Evolutionary conservation across 2,329 filamentous ascomycete species (phyloP).

Genomic region (Xenosphaeropsis pyriputrescens): DNA sequence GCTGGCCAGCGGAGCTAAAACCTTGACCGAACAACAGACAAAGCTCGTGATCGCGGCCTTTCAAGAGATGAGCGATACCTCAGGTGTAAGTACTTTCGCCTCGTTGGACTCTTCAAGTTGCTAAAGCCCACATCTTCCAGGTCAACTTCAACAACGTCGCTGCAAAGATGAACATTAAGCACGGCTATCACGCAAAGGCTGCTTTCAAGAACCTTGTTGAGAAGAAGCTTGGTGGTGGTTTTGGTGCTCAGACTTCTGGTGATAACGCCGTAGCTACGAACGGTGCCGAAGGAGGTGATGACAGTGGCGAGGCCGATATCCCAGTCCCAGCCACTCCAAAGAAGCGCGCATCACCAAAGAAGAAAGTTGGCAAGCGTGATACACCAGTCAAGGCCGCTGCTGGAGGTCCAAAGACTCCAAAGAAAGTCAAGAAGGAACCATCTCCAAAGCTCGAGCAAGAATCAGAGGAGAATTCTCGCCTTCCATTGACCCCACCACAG

Average conservation of each 20-base stretch:
- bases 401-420: constrained; percentile 2
- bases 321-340: constrained; percentile 14
- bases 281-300: background rate
- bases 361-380: constrained; percentile 8
- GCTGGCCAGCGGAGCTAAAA: background rate
- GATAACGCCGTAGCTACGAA: background rate
- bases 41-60: background rate
- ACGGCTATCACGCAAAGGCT: constrained; percentile 21
- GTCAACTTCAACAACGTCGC: constrained; percentile 27
- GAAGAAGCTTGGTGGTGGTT: constrained; percentile 2
- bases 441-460: constrained; percentile 6
- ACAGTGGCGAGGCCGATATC: constrained; percentile 17
- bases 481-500: background rate
- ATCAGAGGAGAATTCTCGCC: background rate
- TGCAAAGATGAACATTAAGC: constrained; percentile 20
- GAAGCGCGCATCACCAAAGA: constrained; percentile 20
- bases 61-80: background rate
- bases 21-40: background rate
- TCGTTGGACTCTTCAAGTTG: background rate
- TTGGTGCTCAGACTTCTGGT: too few relatives aligned
- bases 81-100: background rate
- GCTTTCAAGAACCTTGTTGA: constrained; percentile 9
- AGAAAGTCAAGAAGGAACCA: constrained; percentile 2
- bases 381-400: constrained; percentile 15
- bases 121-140: constrained; percentile 1